Conservation (phyloP, 345 rosid genomes). For the Eucalyptus sp. region DNA sequence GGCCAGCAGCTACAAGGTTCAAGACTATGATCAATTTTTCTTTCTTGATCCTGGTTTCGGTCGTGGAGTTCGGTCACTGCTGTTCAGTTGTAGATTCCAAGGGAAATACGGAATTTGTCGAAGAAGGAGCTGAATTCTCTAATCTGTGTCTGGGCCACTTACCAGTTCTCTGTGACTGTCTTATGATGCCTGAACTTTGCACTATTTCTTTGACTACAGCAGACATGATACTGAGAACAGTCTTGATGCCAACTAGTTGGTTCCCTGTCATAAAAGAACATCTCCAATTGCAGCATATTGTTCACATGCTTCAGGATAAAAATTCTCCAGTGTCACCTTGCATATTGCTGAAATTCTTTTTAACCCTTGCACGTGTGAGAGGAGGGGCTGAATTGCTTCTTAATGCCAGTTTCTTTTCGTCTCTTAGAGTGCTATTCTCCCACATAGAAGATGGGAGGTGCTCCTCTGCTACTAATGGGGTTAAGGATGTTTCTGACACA, state of each 20-base stretch:
- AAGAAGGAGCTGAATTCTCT: constrained; percentile 50
- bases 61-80: constrained; percentile 26
- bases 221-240: constrained; percentile 47
- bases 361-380: constrained; percentile 68
- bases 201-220: constrained; percentile 47
- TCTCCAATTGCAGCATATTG: constrained; percentile 48
- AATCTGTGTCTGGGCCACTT: constrained; percentile 53
- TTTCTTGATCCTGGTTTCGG: constrained; percentile 48
- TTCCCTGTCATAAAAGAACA: constrained; percentile 66
- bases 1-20: constrained; percentile 25
- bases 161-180: constrained; percentile 62
- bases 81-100: constrained; percentile 5
- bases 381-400: constrained; percentile 87
- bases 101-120: constrained; percentile 24
- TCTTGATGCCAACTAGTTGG: constrained; percentile 77
- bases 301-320: constrained; percentile 58
- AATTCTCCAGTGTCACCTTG: constrained; percentile 30
- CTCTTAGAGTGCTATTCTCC: constrained; percentile 51
- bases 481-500: constrained; percentile 9
- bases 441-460: constrained; percentile 29
- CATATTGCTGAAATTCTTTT: constrained; percentile 51
- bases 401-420: constrained; percentile 50
- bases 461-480: constrained; percentile 18
- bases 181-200: constrained; percentile 36
- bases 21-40: constrained; percentile 42